Percentiles rank a stretch among this genome's conserved stretches.
Evolutionary conservation across 495 filamentous ascomycete genomes (phyloP).

Genomic region (Talaromyces thailandensis): DNA sequence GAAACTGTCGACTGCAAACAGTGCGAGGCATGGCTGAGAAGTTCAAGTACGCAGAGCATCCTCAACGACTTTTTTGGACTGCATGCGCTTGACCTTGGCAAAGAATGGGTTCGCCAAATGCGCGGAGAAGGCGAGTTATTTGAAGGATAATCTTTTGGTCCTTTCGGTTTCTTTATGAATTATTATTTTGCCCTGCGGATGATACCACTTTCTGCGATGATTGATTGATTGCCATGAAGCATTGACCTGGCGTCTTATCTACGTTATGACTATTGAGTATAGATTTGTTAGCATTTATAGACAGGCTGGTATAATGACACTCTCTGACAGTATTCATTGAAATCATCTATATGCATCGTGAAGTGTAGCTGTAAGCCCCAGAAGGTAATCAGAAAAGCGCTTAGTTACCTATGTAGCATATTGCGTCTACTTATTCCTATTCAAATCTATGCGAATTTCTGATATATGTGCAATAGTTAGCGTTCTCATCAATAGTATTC

Average conservation of each 20-base stretch:
- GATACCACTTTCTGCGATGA: slow-evolving; percentile 9
- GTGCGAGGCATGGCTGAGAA: slow-evolving; percentile 19
- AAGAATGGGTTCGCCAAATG: slow-evolving; percentile 20
- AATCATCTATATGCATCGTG: too few species aligned
- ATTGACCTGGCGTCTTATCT: not conserved
- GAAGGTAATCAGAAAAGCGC: too few species aligned
- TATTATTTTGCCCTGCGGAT: not conserved
- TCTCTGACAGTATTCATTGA: not conserved
- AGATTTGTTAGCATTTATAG: not conserved
- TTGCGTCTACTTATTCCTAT: too few species aligned
- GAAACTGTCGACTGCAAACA: slow-evolving; percentile 15
- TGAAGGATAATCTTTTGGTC: not conserved
- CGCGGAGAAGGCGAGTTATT: slow-evolving; percentile 12
- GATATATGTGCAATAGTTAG: too few species aligned
- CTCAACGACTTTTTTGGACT: slow-evolving; percentile 19
- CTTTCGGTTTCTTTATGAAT: slow-evolving; percentile 1
- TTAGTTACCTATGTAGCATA: too few species aligned
- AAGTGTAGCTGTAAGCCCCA: too few species aligned
- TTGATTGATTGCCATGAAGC: not conserved
- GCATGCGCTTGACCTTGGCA: slow-evolving; percentile 16
- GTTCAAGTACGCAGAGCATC: slow-evolving; percentile 20
- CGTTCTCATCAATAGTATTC: too few species aligned
- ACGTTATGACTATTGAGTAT: not conserved
- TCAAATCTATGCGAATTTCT: too few species aligned
- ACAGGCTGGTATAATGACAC: not conserved